Evolutionary conservation across 2,329 filamentous ascomycete genomes (phyloP), one percentile per base, ranked within the genome.

Genomic region (Sphaerostilbella broomeana): DNA sequence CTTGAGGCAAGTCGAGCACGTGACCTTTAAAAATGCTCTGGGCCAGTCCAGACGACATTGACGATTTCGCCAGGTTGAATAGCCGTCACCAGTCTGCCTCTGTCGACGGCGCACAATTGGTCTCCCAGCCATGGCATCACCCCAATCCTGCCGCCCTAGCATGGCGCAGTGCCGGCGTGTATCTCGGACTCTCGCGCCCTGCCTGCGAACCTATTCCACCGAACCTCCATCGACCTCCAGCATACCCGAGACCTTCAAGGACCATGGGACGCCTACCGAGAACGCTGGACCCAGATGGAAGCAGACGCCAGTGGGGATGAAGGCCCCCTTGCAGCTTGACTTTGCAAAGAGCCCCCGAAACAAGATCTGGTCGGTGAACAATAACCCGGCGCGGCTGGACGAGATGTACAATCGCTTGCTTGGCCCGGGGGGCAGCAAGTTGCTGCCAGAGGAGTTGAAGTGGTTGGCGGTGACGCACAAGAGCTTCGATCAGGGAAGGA

Each of bases 381-480:
- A 76, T 15, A 79, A 89, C 55, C 85, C 86, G 8, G 70, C 68
- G 49, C 70, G 72, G 55, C 70, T 98, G 40, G 84, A 97, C 59
- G 69, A 75, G 34, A 84, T 87, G 61, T 94, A 95, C 62, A 72
- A 75, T 49, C 71, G 72, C 38, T 75, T 97, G 51, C 66, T 97
- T 40, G 90, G 89, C 5, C 70, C 69, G 32, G 79, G 75, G 31
- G 86, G 85, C 42, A 77, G 84, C 50, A 76, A 74, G 51, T 61
- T 92, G 59, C 70, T 98, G 42, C 81, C 84, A 2, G 89, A 95
- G 12, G 90, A 98, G 66, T 72, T 92, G 46, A 97, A 95, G 68
- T 98, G 92, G 92, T 69, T 97, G 55, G 89, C 89, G 20, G 78
- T 98, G 40, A 98, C 92, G 49, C 92, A 97, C 64, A 97, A 97